A percentile compares a stretch with the other conserved stretches of the same genome.
Evolutionary conservation across 1,139 yeast genomes (phyloP).

Genomic region (Candida tropicalis): DNA sequence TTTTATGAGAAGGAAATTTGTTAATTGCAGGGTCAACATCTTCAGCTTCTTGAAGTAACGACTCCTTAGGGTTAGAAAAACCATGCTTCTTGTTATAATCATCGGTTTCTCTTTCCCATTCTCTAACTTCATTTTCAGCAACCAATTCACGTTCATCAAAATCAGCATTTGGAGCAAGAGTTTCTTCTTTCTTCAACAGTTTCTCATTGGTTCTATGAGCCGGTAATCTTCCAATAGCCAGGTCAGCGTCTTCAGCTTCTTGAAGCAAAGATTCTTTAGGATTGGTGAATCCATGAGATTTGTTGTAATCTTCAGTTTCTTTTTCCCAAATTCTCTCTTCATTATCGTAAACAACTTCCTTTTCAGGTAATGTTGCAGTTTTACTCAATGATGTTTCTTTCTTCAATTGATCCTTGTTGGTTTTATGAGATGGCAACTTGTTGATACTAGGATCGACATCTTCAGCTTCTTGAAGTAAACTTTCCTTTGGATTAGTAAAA

Average conservation of each 20-base stretch:
- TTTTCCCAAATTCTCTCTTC: constrained; percentile 21
- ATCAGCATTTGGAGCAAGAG: neutral
- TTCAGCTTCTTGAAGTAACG: constrained; percentile 34
- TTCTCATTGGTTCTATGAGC: constrained; percentile 18
- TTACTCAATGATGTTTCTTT: constrained; percentile 1
- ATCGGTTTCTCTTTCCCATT: constrained; percentile 25
- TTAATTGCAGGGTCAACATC: constrained; percentile 24
- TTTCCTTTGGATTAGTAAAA: constrained; percentile 18
- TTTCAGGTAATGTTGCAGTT: constrained; percentile 1
- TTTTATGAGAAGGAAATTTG: constrained; percentile 20
- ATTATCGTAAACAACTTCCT: constrained; percentile 9
- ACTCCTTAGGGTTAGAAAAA: constrained; percentile 24
- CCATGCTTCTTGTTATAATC: constrained; percentile 34
- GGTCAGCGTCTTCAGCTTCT: constrained; percentile 29
- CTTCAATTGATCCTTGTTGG: constrained; percentile 1
- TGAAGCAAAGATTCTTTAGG: constrained; percentile 31
- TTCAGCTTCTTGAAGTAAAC: constrained; percentile 10
- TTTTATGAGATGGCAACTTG: constrained; percentile 7
- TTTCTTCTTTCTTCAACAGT: constrained; percentile 6
- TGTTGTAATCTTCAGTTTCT: constrained; percentile 30
- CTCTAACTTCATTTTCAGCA: neutral
- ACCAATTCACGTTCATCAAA: constrained; percentile 8
- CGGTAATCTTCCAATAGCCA: constrained; percentile 21
- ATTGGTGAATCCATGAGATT: constrained; percentile 28
- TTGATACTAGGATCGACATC: constrained; percentile 3